A percentile compares a stretch with the other conserved stretches of the same genome.
phyloP scores from a whole-genome alignment of 768 basidiomycete species.

The Xerocomellus intermedius region DNA sequence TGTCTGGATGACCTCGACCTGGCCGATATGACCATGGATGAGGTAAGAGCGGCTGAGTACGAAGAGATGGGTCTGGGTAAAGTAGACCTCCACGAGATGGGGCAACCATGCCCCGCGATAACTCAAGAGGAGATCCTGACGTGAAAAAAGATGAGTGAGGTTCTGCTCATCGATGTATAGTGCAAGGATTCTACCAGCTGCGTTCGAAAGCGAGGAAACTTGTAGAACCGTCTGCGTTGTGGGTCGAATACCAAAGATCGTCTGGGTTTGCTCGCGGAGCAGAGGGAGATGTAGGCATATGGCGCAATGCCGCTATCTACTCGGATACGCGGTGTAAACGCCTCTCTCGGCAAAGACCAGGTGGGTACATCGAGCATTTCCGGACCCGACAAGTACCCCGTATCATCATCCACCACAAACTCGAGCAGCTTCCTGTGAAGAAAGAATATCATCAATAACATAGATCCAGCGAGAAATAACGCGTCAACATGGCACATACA shows the following conservation, averaged over 20 bases:
- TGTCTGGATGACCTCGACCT: slow-evolving; percentile 19
- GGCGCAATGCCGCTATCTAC: slow-evolving; percentile 10
- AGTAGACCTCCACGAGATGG: slow-evolving; percentile 17
- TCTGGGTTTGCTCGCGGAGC: slow-evolving; percentile 7
- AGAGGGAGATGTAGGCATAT: slow-evolving; percentile 17
- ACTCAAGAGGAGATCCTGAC: slow-evolving; percentile 13
- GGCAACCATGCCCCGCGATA: slow-evolving; percentile 23
- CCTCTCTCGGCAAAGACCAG: slow-evolving; percentile 9
- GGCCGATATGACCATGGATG: slow-evolving; percentile 4
- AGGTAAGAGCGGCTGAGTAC: slow-evolving; percentile 17
- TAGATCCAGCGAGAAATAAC: not conserved
- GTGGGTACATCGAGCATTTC: slow-evolving; percentile 17
- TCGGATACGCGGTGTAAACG: slow-evolving; percentile 12
- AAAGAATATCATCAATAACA: not conserved
- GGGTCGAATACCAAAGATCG: slow-evolving; percentile 18
- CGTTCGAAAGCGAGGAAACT: slow-evolving; percentile 20
- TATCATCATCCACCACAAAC: slow-evolving; percentile 18
- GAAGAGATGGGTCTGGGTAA: slow-evolving; percentile 14
- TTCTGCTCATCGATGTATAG: not conserved
- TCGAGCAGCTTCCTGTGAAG: slow-evolving; percentile 16
- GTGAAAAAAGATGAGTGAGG: not conserved
- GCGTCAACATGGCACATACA: slow-evolving; percentile 8
- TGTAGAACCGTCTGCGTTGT: slow-evolving; percentile 16
- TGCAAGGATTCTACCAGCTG: slow-evolving; percentile 6
- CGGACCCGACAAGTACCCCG: slow-evolving; percentile 8